Evolutionary conservation across 2,329 filamentous ascomycete species (phyloP).

Genomic region (Venturia asperata): DNA sequence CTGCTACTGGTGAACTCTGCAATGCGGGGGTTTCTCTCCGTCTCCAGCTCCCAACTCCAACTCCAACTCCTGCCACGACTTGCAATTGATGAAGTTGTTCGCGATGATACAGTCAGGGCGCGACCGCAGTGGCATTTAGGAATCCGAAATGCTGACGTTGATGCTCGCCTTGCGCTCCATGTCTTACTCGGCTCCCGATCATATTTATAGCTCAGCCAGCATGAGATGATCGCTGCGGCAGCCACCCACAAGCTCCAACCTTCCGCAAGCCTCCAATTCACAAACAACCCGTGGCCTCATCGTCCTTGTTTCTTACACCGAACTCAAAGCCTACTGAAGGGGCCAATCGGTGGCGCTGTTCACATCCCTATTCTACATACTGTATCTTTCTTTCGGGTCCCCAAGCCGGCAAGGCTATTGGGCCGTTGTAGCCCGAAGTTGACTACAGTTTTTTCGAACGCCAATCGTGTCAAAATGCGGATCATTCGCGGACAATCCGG

Average conservation of each 20-base stretch:
- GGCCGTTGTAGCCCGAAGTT: not conserved
- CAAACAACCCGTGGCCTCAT: not conserved
- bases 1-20: not conserved
- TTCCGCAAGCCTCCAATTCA: not conserved
- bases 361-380: not conserved
- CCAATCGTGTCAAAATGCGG: slow-evolving; percentile 10
- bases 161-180: slow-evolving; percentile 1
- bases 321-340: not conserved
- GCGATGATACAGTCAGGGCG: not conserved
- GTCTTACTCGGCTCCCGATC: not conserved
- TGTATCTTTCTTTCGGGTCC: not conserved
- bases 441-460: not conserved
- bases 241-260: not conserved
- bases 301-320: not conserved
- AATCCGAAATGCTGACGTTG: slow-evolving; percentile 5
- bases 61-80: not conserved
- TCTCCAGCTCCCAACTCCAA: slow-evolving; percentile 1
- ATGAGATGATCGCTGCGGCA: not conserved
- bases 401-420: not conserved
- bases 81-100: not conserved
- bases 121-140: not conserved
- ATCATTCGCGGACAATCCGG: not conserved
- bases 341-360: not conserved
- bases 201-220: not conserved
- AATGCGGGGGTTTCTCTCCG: not conserved